Evolutionary conservation across 148 eudicot genomes (phyloP).

Genomic region (Chenopodium album): DNA sequence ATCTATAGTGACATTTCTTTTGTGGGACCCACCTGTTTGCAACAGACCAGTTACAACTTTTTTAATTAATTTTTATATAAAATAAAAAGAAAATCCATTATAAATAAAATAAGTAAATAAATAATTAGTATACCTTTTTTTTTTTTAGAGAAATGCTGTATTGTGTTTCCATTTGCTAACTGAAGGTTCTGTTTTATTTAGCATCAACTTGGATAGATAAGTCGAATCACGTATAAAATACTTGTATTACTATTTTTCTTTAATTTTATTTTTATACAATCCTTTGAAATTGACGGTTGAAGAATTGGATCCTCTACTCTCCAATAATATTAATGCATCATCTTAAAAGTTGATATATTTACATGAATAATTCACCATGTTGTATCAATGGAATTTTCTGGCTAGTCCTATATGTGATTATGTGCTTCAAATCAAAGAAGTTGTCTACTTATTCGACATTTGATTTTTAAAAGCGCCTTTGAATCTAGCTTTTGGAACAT

Average conservation of each 20-base stretch:
- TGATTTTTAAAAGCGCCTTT: not conserved
- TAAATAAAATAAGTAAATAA: not conserved
- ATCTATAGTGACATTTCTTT: constrained; percentile 25
- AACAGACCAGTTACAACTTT: constrained; percentile 6
- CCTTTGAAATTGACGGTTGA: not conserved
- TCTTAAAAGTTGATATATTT: not conserved
- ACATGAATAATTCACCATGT: not conserved
- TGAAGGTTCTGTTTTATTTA: constrained; percentile 19
- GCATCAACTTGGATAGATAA: constrained; percentile 25
- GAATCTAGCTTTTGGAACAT: constrained; percentile 9
- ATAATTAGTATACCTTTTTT: constrained; percentile 2
- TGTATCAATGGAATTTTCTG: constrained; percentile 5
- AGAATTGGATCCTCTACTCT: not conserved
- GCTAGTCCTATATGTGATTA: not conserved
- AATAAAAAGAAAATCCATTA: not conserved
- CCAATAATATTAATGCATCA: not conserved
- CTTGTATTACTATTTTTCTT: not conserved
- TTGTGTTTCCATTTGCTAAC: constrained; percentile 16
- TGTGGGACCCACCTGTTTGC: constrained; percentile 22
- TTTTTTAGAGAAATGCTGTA: not conserved
- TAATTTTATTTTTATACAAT: not conserved
- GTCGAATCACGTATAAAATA: constrained; percentile 25
- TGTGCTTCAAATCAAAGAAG: constrained; percentile 1
- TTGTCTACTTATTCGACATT: not conserved
- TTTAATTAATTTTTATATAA: not conserved